Evolutionary conservation across 441 rosid species (phyloP).

Genomic region (Codiaeum variegatum): DNA sequence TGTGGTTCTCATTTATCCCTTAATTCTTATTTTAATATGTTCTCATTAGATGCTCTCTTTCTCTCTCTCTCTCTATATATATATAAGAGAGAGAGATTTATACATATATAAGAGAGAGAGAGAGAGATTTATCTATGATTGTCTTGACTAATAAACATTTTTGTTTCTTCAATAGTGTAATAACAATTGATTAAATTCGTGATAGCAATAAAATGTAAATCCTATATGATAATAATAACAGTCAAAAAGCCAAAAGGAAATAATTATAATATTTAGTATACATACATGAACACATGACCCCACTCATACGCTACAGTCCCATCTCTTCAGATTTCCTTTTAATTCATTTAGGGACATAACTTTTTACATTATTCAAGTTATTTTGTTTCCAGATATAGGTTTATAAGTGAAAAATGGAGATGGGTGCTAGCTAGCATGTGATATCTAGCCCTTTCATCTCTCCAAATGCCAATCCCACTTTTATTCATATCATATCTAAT

Average conservation of each 20-base stretch:
- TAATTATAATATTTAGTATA: background rate
- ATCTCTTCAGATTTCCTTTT: background rate
- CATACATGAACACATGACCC: background rate
- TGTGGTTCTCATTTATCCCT: too few species aligned
- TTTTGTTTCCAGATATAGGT: background rate
- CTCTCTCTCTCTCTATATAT: too few species aligned
- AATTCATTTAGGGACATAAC: background rate
- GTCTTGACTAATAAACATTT: background rate
- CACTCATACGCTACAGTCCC: background rate
- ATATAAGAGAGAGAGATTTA: too few species aligned
- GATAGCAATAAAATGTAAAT: too few species aligned
- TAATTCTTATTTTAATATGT: too few species aligned
- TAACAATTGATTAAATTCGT: too few species aligned
- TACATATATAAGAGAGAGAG: too few species aligned
- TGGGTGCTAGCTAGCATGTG: background rate
- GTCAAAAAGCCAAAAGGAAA: too few species aligned
- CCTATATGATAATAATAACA: too few species aligned
- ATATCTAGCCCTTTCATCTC: background rate
- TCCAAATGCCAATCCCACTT: constrained; percentile 8
- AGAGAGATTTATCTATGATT: background rate
- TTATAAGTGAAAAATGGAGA: constrained; percentile 1
- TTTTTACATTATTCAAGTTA: background rate
- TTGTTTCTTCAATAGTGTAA: too few species aligned
- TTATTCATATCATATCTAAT: background rate
- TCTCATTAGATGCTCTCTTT: too few species aligned